These are phyloP conservation scores for Huiozyma sinensis DNA, from an alignment of 805 yeast species.

Conservation along the genomic window DNA sequence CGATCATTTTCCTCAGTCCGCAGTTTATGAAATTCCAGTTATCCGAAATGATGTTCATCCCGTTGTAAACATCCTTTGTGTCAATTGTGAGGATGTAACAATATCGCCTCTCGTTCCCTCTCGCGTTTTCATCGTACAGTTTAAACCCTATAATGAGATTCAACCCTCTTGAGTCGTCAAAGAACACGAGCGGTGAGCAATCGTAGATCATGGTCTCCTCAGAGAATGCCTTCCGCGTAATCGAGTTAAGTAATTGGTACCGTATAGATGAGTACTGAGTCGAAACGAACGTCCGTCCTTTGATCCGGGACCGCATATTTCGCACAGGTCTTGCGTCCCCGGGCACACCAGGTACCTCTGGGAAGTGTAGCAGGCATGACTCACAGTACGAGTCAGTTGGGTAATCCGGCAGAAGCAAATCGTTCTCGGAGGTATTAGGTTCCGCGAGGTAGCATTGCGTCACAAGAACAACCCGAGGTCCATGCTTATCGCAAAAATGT, in stretches of 20 bases:
- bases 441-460: slow-evolving; percentile 34
- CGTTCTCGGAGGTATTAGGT: slow-evolving; percentile 12
- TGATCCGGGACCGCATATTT: slow-evolving; percentile 26
- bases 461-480: slow-evolving; percentile 56
- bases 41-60: slow-evolving; percentile 30
- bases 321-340: slow-evolving; percentile 10
- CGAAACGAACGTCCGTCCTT: slow-evolving; percentile 31
- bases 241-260: slow-evolving; percentile 45
- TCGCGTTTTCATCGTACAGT: slow-evolving; percentile 50
- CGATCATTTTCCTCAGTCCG: slow-evolving; percentile 33
- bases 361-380: slow-evolving; percentile 49
- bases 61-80: slow-evolving; percentile 32
- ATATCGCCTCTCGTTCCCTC: slow-evolving; percentile 67
- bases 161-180: slow-evolving; percentile 51
- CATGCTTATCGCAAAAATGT: slow-evolving; percentile 72
- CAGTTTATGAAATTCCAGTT: slow-evolving; percentile 43
- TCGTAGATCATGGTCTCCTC: slow-evolving; percentile 55
- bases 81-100: slow-evolving; percentile 49
- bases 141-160: slow-evolving; percentile 53
- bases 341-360: slow-evolving; percentile 21
- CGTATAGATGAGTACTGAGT: slow-evolving; percentile 51
- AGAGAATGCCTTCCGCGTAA: slow-evolving; percentile 53
- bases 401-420: slow-evolving; percentile 30
- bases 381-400: slow-evolving; percentile 43
- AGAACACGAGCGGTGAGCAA: slow-evolving; percentile 50